Conservation (phyloP, 2,329 filamentous ascomycete genomes). For the Botrytis aclada region DNA sequence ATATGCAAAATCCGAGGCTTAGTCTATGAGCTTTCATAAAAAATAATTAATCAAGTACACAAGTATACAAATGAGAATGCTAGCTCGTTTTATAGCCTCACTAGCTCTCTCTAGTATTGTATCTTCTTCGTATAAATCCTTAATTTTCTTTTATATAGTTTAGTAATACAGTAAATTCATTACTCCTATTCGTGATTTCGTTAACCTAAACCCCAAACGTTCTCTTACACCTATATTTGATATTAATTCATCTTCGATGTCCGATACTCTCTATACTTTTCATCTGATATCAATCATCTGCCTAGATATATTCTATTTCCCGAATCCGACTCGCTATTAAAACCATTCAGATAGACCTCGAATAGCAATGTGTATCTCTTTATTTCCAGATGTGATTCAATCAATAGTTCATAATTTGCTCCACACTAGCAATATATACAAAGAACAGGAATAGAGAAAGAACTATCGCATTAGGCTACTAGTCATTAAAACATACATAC, state of each 20-base stretch:
- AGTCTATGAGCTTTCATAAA: not conserved
- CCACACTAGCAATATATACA: not conserved
- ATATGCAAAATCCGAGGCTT: not conserved
- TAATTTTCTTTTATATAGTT: no score
- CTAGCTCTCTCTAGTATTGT: fast-evolving
- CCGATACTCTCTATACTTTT: not conserved
- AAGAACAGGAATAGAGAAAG: not conserved
- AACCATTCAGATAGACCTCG: not conserved
- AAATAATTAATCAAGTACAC: not conserved
- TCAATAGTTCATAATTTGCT: not conserved
- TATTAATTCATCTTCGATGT: not conserved
- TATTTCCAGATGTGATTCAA: fast-evolving
- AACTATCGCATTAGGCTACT: not conserved
- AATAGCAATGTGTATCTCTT: not conserved
- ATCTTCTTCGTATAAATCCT: not conserved
- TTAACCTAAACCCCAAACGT: not conserved
- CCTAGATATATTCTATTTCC: fast-evolving
- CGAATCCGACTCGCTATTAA: not conserved
- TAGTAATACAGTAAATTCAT: no score
- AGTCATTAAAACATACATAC: not conserved
- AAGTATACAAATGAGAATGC: not conserved
- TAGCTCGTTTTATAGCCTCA: not conserved
- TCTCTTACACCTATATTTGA: not conserved
- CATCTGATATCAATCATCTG: not conserved
- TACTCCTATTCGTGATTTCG: not conserved